Percentiles rank a stretch among this genome's conserved stretches.
Conservation (phyloP, 306 rosid species). For the Quercus agrifolia region DNA sequence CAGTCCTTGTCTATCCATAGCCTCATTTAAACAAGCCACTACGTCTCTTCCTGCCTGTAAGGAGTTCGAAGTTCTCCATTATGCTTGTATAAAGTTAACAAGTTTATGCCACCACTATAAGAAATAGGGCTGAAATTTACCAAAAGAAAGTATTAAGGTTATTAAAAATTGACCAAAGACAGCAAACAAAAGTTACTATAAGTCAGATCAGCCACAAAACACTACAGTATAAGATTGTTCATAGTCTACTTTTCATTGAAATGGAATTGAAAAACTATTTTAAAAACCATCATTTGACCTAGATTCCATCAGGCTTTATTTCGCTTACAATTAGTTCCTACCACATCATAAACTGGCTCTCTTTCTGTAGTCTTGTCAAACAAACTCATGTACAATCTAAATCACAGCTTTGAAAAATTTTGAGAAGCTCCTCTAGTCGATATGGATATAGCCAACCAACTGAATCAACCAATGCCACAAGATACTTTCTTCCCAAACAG, state of each 20-base stretch:
- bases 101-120: conserved; percentile 2
- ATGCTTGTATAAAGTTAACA: conserved; percentile 8
- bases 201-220: not conserved
- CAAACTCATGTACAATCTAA: not conserved
- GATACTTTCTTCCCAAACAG: not conserved
- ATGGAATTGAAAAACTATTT: not conserved
- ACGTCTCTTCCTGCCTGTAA: conserved; percentile 88
- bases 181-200: not conserved
- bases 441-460: not conserved
- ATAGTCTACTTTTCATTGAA: not conserved
- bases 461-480: not conserved
- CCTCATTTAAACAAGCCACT: conserved; percentile 86
- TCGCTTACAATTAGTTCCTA: not conserved
- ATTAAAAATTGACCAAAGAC: not conserved
- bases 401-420: not conserved
- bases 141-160: not conserved
- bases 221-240: not conserved
- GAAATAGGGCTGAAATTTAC: not conserved
- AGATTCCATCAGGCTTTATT: not conserved
- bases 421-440: not conserved
- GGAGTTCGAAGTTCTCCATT: conserved; percentile 16
- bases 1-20: conserved; percentile 76
- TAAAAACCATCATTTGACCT: not conserved
- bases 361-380: not conserved
- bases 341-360: not conserved